phyloP scores from a whole-genome alignment of 108 stramenopile species.

The Nitzschia palea region DNA sequence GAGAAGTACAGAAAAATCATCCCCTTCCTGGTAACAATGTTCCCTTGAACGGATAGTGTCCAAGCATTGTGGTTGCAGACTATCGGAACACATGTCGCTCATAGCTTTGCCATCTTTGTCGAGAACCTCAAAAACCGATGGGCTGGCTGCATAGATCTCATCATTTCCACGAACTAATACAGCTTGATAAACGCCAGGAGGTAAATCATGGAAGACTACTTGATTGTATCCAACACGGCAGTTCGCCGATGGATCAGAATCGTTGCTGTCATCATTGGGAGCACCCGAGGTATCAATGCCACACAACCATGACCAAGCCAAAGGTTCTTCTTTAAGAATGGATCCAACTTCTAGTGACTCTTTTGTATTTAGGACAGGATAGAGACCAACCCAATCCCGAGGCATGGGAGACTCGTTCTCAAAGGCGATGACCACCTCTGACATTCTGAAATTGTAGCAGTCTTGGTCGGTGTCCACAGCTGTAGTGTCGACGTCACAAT shows the following conservation, averaged over 20 bases:
- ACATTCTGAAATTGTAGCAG: background rate
- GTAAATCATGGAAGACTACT: background rate
- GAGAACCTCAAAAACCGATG: background rate
- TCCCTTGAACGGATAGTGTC: background rate
- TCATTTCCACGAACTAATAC: background rate
- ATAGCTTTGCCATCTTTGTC: background rate
- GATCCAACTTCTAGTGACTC: background rate
- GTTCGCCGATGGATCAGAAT: background rate
- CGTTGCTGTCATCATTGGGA: background rate
- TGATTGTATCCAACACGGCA: background rate
- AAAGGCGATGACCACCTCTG: background rate
- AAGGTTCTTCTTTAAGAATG: background rate
- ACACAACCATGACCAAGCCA: background rate
- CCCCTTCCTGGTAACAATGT: background rate
- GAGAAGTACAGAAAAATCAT: background rate
- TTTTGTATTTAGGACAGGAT: background rate
- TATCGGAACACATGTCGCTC: background rate
- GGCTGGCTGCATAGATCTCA: background rate
- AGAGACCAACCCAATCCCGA: background rate
- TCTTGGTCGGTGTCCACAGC: background rate
- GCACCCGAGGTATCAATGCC: background rate
- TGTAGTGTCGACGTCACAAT: background rate
- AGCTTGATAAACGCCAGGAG: conserved; percentile 1
- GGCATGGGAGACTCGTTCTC: background rate
- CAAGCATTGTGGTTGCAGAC: background rate